phyloP scores from a whole-genome alignment of 2,329 filamentous ascomycete genomes.

The Exserohilum turcica region DNA sequence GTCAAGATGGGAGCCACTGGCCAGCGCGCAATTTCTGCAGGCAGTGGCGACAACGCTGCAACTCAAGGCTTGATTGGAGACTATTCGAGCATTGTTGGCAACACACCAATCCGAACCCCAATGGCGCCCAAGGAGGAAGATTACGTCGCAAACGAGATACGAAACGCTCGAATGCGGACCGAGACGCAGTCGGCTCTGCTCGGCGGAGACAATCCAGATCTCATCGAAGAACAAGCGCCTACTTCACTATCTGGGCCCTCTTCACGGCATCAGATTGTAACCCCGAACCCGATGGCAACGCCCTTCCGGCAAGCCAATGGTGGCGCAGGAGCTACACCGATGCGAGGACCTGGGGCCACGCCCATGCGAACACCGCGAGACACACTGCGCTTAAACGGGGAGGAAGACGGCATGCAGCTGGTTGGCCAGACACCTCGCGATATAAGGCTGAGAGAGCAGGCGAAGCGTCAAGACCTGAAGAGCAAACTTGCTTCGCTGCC shows the following conservation, averaged over 20 bases:
- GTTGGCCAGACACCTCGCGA: constrained; percentile 79
- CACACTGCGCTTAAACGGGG: constrained; percentile 79
- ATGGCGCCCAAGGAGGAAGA: constrained; percentile 91
- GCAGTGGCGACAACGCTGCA: constrained; percentile 79
- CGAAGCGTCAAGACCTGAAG: constrained; percentile 70
- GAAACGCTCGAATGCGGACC: constrained; percentile 88
- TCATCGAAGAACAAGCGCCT: constrained; percentile 79
- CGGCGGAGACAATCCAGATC: constrained; percentile 89
- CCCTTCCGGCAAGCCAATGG: constrained; percentile 69
- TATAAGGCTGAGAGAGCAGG: constrained; percentile 71
- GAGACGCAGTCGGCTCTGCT: constrained; percentile 92
- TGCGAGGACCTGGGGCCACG: constrained; percentile 72
- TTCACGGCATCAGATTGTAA: constrained; percentile 79
- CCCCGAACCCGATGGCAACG: constrained; percentile 93
- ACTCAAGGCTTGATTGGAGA: constrained; percentile 86
- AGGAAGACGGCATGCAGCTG: constrained; percentile 66
- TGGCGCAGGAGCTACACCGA: constrained; percentile 70
- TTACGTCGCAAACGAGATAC: constrained; percentile 93
- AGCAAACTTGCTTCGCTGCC: constrained; percentile 80
- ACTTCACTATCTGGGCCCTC: constrained; percentile 89
- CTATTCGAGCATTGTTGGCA: constrained; percentile 79
- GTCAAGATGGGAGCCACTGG: constrained; percentile 98
- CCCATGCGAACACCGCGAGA: constrained; percentile 89
- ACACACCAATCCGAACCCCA: constrained; percentile 88
- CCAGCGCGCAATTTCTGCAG: constrained; percentile 80